A percentile compares a stretch with the other conserved stretches of the same genome.
phyloP scores from a whole-genome alignment of 345 rosid genomes.

The Eucalyptus regnans region DNA sequence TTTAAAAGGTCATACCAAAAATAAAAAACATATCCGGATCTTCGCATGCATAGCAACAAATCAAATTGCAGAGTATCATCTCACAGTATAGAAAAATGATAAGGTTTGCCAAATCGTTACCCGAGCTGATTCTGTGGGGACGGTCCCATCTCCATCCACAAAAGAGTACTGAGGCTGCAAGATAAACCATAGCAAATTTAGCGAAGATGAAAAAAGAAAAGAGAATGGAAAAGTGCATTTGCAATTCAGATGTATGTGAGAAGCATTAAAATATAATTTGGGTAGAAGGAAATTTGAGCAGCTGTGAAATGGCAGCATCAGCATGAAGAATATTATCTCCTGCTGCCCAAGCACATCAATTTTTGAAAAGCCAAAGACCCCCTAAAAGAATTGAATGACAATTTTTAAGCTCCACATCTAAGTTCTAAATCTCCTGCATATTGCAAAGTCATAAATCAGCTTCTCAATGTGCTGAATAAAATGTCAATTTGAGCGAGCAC shows the following conservation, averaged over 20 bases:
- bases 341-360: neutral
- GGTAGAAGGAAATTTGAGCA: neutral
- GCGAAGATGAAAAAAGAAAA: neutral
- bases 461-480: neutral
- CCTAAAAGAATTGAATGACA: neutral
- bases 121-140: slow-evolving; percentile 78
- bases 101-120: slow-evolving; percentile 6
- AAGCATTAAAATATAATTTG: neutral
- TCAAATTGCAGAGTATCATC: neutral
- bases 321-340: neutral
- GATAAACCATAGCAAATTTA: neutral
- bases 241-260: neutral
- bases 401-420: neutral
- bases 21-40: neutral
- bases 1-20: neutral
- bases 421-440: neutral
- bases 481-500: neutral
- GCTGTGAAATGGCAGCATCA: neutral
- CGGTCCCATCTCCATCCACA: slow-evolving; percentile 94
- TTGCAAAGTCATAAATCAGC: neutral
- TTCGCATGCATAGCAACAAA: neutral
- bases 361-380: neutral
- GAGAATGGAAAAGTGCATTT: neutral
- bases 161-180: slow-evolving; percentile 65
- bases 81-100: neutral